Percentiles rank a stretch among this genome's conserved stretches.
phyloP scores from a whole-genome alignment of 2,329 filamentous ascomycete genomes.

The Aspergillus aculeatinus region DNA sequence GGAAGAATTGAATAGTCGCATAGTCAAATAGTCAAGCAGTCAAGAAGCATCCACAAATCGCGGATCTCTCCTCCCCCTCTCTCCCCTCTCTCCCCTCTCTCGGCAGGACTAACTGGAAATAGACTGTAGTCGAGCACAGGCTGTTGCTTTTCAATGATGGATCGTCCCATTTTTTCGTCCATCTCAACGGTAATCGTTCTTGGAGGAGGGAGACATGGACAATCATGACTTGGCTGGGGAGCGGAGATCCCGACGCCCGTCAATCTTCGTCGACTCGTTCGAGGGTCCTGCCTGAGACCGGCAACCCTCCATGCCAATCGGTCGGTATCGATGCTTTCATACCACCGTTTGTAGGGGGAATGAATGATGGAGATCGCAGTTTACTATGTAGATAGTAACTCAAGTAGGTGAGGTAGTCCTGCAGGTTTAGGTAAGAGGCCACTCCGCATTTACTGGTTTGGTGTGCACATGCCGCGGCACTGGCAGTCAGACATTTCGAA shows the following conservation, averaged over 20 bases:
- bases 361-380: background rate
- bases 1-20: background rate
- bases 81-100: background rate
- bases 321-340: background rate
- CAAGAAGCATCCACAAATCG: background rate
- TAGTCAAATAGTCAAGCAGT: background rate
- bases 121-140: background rate
- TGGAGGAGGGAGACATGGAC: background rate
- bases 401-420: background rate
- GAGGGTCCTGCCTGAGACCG: background rate
- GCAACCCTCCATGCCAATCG: background rate
- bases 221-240: background rate
- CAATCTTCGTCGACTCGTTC: background rate
- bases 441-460: constrained; percentile 22
- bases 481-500: background rate
- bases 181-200: background rate
- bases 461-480: constrained; percentile 5
- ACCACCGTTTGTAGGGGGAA: too few species aligned
- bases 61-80: too few species aligned
- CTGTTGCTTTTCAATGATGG: background rate
- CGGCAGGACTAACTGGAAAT: background rate
- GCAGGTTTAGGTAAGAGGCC: background rate
- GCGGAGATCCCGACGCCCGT: background rate
- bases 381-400: background rate
- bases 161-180: background rate